Percentiles rank a stretch among this genome's conserved stretches.
Conservation (phyloP, 805 yeast species). For the Wickerhamiella spandovensis region DNA sequence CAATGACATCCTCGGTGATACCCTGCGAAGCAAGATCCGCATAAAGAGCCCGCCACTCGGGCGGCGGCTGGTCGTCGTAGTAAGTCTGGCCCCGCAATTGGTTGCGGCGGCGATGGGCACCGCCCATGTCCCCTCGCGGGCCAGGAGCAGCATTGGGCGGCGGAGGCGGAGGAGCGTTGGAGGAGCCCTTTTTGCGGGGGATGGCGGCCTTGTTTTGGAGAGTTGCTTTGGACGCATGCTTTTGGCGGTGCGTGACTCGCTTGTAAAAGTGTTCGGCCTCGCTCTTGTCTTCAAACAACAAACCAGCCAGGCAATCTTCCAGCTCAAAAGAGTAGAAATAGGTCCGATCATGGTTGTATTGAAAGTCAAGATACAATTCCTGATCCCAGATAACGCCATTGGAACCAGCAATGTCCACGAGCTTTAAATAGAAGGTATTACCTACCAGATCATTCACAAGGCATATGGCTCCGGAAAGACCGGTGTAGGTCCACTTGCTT, state of each 20-base stretch:
- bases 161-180: conserved; percentile 21
- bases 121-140: conserved; percentile 47
- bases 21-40: conserved; percentile 64
- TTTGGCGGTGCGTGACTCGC: conserved; percentile 58
- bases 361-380: conserved; percentile 76
- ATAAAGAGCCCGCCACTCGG: conserved; percentile 70
- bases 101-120: conserved; percentile 21
- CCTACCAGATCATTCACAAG: conserved; percentile 90
- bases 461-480: conserved; percentile 74
- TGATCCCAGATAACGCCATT: conserved; percentile 96
- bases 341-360: conserved; percentile 85
- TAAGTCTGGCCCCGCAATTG: conserved; percentile 31
- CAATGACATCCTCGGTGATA: conserved; percentile 77
- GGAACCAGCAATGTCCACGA: conserved; percentile 71
- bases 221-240: conserved; percentile 80
- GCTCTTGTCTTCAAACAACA: conserved; percentile 73
- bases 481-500: conserved; percentile 74
- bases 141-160: conserved; percentile 30
- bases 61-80: conserved; percentile 70
- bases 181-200: conserved; percentile 47
- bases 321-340: conserved; percentile 91
- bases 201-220: conserved; percentile 77
- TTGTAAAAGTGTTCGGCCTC: conserved; percentile 83
- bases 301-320: conserved; percentile 78
- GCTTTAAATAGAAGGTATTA: conserved; percentile 77